Base-by-base conservation (phyloP, 139 green algal genomes). In the Chlorella sp. region DNA sequence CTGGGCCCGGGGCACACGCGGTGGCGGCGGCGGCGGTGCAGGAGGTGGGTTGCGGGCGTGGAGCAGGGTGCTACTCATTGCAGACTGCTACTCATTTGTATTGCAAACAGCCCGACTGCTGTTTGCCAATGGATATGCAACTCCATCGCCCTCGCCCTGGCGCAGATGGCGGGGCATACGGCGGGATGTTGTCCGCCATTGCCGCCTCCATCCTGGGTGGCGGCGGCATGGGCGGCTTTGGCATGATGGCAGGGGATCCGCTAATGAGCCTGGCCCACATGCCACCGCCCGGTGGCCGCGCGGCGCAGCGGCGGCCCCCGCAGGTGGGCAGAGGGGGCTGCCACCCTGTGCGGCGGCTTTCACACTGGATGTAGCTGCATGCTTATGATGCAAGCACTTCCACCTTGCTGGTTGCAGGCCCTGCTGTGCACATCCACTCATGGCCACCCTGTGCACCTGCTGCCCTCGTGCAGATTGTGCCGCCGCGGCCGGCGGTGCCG, bases 121-220 rank as follows among this genome's bases (percentile, higher is more conserved):
- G 56, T 24, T 6, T 24, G 56, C 56, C 8, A 65, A 20, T 65
- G 56, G 22, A 26, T 20, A 3, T 65, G 56, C 56, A 4, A 20
- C 9, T 16, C 56, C 7, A 65, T 6, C 7, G 56, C 7, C 26
- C 56, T 65, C 9, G 13, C 56, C 56, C 8, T 9, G 26, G 56
- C 16, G 28, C n/a, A 51, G 48, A 40, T 16, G 73, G 17, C 7
- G 46, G 73, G 1, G 54, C 32, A 3, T 30, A 46, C 14, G 41
- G 56, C 28, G 77, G 67, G 41, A 38, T 83, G 13, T 17, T 73
- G 56, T 69, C 77, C 24, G 75, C 75, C 20, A 34, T 83, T 22
- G 76, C 76, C 19, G 76, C 76, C 54, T 51, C 48, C 58, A 56
- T 82, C 36, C 76, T 82, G 24, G 76, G 76, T 40, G 70, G 26